Evolutionary conservation across 768 basidiomycete genomes (phyloP).

Genomic region (Mycena maculata): DNA sequence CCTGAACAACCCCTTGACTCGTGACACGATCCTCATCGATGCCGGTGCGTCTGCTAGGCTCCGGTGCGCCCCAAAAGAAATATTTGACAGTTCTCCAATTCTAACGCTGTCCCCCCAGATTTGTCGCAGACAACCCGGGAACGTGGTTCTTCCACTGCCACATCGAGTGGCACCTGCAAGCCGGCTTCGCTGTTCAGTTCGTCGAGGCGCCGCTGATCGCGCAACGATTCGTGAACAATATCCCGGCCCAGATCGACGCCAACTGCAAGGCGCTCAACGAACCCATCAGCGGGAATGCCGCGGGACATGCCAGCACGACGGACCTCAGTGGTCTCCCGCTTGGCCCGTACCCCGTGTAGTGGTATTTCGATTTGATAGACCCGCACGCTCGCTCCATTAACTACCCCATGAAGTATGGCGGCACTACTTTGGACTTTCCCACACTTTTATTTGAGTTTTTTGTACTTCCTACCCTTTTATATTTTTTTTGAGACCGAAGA

Average conservation of each 20-base stretch:
- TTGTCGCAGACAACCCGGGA: constrained; percentile 93
- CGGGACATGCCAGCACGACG: constrained; percentile 75
- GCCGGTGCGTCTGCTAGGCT: constrained; percentile 77
- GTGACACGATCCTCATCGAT: constrained; percentile 88
- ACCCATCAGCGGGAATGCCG: constrained; percentile 85
- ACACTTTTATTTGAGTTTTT: too few relatives aligned
- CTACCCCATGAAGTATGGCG: too few relatives aligned
- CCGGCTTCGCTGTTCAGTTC: constrained; percentile 86
- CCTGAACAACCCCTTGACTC: constrained; percentile 89
- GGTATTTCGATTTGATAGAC: too few relatives aligned
- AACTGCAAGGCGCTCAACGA: constrained; percentile 75
- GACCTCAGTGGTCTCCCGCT: constrained; percentile 73
- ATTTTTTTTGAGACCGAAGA: too few relatives aligned
- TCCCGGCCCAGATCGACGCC: constrained; percentile 72
- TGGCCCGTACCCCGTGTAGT: constrained; percentile 68
- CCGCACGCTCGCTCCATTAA: too few relatives aligned
- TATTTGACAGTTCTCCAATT: not conserved
- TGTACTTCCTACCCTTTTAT: too few relatives aligned
- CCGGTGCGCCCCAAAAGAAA: constrained; percentile 46
- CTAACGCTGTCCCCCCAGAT: constrained; percentile 13
- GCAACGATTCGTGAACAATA: constrained; percentile 61
- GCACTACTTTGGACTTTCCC: too few relatives aligned
- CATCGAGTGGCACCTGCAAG: constrained; percentile 87
- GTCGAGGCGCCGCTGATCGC: constrained; percentile 81
- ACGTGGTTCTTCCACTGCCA: constrained; percentile 89